phyloP scores from a whole-genome alignment of 192 early-diverging fungal species.

The Chytriomyces confervae region DNA sequence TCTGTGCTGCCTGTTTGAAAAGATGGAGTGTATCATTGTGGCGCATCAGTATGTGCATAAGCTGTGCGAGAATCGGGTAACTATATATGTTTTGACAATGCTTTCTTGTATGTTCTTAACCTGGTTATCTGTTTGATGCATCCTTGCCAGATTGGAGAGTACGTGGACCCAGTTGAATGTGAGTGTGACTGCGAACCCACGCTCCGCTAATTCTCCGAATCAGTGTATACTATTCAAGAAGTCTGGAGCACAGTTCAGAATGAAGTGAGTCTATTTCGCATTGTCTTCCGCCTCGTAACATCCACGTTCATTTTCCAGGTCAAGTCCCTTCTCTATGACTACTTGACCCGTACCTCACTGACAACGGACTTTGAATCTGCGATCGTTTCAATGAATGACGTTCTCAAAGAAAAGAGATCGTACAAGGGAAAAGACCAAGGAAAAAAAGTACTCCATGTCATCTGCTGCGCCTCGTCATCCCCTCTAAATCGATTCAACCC shows the following conservation, averaged over 20 bases:
- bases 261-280: constrained; percentile 35
- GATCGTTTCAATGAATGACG: constrained; percentile 51
- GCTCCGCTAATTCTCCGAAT: not conserved
- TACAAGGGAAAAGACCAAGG: constrained; percentile 28
- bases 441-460: constrained; percentile 10
- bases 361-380: constrained; percentile 33
- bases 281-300: not conserved
- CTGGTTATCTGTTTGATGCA: not conserved
- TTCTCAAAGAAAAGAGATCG: constrained; percentile 48
- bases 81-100: not conserved
- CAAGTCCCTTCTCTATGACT: constrained; percentile 62
- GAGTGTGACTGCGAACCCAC: not conserved
- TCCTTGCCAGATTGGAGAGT: constrained; percentile 16
- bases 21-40: constrained; percentile 48
- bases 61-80: constrained; percentile 27
- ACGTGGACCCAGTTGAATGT: not conserved
- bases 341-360: constrained; percentile 45
- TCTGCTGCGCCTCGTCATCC: constrained; percentile 24
- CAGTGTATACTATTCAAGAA: constrained; percentile 54
- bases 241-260: constrained; percentile 60
- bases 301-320: constrained; percentile 29
- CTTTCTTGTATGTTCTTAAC: not conserved
- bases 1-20: constrained; percentile 43
- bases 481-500: not conserved
- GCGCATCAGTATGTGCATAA: constrained; percentile 44